Conservation (phyloP, 2,329 filamentous ascomycete genomes). For the Colletotrichum kahawae region DNA sequence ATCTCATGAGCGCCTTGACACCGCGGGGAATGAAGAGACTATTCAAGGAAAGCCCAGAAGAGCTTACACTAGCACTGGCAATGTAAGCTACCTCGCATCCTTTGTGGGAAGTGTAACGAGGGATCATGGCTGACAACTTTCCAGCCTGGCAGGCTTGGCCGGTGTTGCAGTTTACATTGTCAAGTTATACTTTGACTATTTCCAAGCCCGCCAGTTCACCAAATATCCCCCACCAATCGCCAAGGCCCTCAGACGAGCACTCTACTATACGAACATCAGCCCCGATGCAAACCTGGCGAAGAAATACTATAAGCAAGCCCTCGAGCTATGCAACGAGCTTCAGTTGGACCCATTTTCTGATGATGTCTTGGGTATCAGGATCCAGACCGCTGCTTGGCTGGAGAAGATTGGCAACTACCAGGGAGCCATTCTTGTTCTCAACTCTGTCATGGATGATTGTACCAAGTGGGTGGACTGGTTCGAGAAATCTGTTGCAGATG, state of each 20-base stretch:
- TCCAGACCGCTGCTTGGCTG: conserved; percentile 80
- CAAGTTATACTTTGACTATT: conserved; percentile 58
- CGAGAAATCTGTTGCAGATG: conserved; percentile 54
- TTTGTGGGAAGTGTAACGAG: not conserved
- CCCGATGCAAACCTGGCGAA: conserved; percentile 78
- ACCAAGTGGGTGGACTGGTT: conserved; percentile 62
- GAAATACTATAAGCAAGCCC: conserved; percentile 81
- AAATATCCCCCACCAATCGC: conserved; percentile 73
- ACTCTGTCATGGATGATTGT: conserved; percentile 76
- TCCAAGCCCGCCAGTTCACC: conserved; percentile 60
- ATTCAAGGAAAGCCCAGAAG: conserved; percentile 48
- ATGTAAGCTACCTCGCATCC: conserved; percentile 37
- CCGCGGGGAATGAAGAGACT: conserved; percentile 41
- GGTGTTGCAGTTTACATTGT: conserved; percentile 41
- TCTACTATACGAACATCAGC: conserved; percentile 84
- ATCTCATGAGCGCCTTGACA: conserved; percentile 40
- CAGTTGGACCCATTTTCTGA: conserved; percentile 89
- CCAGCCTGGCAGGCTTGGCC: conserved; percentile 38
- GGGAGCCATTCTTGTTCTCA: conserved; percentile 77
- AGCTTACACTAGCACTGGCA: conserved; percentile 45
- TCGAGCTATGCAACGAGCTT: conserved; percentile 73
- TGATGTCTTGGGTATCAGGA: conserved; percentile 87
- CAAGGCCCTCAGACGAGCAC: conserved; percentile 78
- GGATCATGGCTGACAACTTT: conserved; percentile 24
- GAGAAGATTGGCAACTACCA: conserved; percentile 76